These are phyloP conservation scores for Candida nitratophila DNA, from an alignment of 805 yeast species.

Conservation along the genomic window DNA sequence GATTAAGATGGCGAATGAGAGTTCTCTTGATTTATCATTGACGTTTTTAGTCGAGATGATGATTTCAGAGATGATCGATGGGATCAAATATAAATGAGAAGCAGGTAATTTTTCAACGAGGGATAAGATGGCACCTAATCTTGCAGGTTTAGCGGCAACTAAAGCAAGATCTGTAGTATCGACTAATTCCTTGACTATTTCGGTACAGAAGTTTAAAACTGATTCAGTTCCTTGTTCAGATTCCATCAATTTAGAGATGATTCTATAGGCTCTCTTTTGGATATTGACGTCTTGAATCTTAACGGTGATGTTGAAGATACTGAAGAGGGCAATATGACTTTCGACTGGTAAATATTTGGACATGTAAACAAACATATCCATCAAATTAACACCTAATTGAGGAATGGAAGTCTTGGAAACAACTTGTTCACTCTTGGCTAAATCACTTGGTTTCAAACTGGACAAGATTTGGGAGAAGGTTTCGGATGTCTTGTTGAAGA, in stretches of 20 bases:
- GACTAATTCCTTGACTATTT: constrained; percentile 54
- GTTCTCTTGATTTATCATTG: constrained; percentile 84
- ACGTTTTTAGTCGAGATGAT: constrained; percentile 87
- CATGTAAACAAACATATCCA: constrained; percentile 87
- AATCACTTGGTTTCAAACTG: constrained; percentile 34
- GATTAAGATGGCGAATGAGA: constrained; percentile 68
- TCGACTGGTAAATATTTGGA: constrained; percentile 71
- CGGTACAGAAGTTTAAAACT: constrained; percentile 41
- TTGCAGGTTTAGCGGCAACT: constrained; percentile 72
- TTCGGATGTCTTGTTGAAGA: constrained; percentile 82
- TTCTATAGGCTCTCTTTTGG: constrained; percentile 87
- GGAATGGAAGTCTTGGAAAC: constrained; percentile 31
- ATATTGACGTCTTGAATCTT: constrained; percentile 52
- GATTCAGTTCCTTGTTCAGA: constrained; percentile 56
- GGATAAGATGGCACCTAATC: constrained; percentile 61
- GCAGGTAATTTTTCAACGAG: constrained; percentile 58
- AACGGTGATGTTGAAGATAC: constrained; percentile 71
- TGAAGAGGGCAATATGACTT: constrained; percentile 64
- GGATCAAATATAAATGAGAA: constrained; percentile 66
- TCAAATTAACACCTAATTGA: constrained; percentile 70
- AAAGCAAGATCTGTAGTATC: constrained; percentile 52
- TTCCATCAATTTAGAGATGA: constrained; percentile 64
- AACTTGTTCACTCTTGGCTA: constrained; percentile 27
- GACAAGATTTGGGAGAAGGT: constrained; percentile 71
- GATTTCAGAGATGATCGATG: constrained; percentile 77